Base-by-base conservation (phyloP, 495 filamentous ascomycete genomes). In the Cairneyella variabilis region DNA sequence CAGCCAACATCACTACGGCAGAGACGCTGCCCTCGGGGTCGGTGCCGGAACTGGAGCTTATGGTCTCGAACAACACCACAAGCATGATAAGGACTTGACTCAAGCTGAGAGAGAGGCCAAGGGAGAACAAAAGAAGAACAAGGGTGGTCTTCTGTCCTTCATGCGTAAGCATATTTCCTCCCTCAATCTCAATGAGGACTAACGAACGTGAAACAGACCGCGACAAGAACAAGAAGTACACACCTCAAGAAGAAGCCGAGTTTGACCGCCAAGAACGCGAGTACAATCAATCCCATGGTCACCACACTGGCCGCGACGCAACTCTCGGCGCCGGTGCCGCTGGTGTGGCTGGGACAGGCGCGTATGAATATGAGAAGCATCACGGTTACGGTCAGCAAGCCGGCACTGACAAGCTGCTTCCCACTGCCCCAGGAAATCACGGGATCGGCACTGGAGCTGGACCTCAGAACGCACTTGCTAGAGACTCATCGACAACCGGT, bases 201-300 rank as follows among this genome's bases (percentile, higher is more conserved):
- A 46, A 52, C 49, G 9, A 28, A 22, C 25, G 8, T 30, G 1
- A 25, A 16, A 6, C 16, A 57, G 48, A 56, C 38, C 53, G 48
- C 10, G 54, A 57, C 45, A 61, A 57, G 34, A 57, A 46, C 34
- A 57, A 56, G 36, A 61, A 57, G 16, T 57, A 57, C 21, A 49
- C 54, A 17, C 41, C 50, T 20, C 54, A 61, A 20, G 53, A 61
- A 46, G 59, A 57, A 23, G 54, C 51, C 37, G 59, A 61, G 21
- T 61, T 54, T 16, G 48, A 47, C 14, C 53, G 54, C 28, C 58
- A 61, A 54, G 58, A 57, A 37, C 32, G 45, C 3, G 53, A 57
- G 12, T 54, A 56, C 20, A 21, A 56, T 27, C 9, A 34, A 22
- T 45, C 40, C 11, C n/a, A n/a, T n/a, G n/a, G n/a, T n/a, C n/a